Conservation (phyloP, 108 stramenopile species). For the Stephanodiscus minutulus region DNA sequence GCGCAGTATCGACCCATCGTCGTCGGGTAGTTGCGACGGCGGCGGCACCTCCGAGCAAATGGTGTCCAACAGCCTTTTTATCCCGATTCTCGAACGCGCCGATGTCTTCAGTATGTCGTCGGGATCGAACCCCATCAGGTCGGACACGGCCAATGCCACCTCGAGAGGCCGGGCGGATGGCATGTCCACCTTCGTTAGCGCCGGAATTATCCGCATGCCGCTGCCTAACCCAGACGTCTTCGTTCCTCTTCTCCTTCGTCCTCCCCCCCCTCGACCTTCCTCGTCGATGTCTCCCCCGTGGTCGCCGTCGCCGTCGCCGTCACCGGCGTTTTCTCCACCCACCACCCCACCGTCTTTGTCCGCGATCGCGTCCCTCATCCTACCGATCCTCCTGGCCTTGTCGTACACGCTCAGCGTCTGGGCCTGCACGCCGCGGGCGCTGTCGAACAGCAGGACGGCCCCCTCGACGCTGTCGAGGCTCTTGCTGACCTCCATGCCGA, state of each 20-base stretch:
- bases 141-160: slow-evolving; percentile 83
- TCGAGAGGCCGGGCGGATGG: slow-evolving; percentile 84
- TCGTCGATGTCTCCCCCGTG: slow-evolving; percentile 4
- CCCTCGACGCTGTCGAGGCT: slow-evolving; percentile 95
- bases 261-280: slow-evolving; percentile 55
- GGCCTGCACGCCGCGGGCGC: slow-evolving; percentile 96
- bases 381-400: slow-evolving; percentile 78
- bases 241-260: slow-evolving; percentile 32
- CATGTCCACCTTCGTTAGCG: slow-evolving; percentile 96
- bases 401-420: slow-evolving; percentile 96
- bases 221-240: background rate
- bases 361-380: slow-evolving; percentile 52
- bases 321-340: background rate
- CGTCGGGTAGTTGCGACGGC: slow-evolving; percentile 61
- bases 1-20: slow-evolving; percentile 60
- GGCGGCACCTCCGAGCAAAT: slow-evolving; percentile 77
- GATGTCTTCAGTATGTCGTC: slow-evolving; percentile 73
- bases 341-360: background rate
- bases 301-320: background rate
- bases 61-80: slow-evolving; percentile 67
- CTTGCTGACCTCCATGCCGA: slow-evolving; percentile 91
- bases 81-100: slow-evolving; percentile 82
- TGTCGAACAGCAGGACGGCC: slow-evolving; percentile 91
- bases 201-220: slow-evolving; percentile 63
- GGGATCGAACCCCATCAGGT: slow-evolving; percentile 88